Base-by-base conservation (phyloP, 2,329 filamentous ascomycete species). In the Penicillium sp. region DNA sequence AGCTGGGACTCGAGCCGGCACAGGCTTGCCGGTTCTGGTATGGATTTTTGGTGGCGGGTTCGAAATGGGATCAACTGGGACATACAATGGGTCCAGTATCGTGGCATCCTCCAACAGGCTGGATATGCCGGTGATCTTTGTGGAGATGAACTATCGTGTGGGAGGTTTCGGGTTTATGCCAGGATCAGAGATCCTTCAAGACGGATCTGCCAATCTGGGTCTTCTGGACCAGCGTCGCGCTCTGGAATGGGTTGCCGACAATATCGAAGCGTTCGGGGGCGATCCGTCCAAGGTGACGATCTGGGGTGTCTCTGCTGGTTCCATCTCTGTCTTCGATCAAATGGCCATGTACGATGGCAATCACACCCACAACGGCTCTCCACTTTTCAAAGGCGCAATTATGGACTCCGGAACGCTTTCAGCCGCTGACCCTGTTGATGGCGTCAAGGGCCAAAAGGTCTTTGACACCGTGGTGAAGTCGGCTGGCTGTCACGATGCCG, bases 211-310 rank as follows among this genome's bases (percentile, higher is more conserved):
- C 2, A 91, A 90, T 57, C 62, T 87, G 3, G 86, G 86, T 3
- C 73, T 87, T 3, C 71, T 85, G 0, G 86, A 91, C 55, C 85
- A 90, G 54, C 74, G 84, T 21, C 72, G 85, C 48, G 86, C 78
- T 0, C 70, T 91, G 5, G 68, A 89, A 58, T 91, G 86, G 86
- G 78, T 87, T 1, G 80, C 83, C 6, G 84, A 87, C 53, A 87
- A 90, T 50, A 87, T 91, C 41, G 80, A 70, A 1, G 73, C 79
- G 0, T 94, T 93, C 57, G 87, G 87, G 7, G 87, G 87, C 10
- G 86, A 91, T 58, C 82, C 85, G 0, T 70, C 73, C n/a, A 85
- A 84, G 60, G 84, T 90, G 4, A 90, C 85, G 0, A 83, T 91
- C 43, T 88, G 83, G 82, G 86, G 86, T 17, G 81, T 90, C 58